Evolutionary conservation across 306 rosid genomes (phyloP), one percentile per base, ranked within the genome.

Genomic region (Dryas octopetala): DNA sequence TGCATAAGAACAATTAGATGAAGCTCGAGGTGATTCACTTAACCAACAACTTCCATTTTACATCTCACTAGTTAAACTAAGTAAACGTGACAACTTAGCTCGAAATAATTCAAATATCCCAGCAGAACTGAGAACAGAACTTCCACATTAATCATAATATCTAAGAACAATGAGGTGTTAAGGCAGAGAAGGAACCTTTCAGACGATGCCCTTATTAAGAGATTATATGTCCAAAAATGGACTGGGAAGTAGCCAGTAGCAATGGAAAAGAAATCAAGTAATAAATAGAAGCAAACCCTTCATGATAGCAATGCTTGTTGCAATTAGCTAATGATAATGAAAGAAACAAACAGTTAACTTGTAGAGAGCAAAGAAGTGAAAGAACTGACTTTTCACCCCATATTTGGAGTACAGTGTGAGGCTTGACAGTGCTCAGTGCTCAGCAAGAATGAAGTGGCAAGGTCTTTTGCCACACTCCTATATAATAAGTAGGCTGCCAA

Each of bases 381-480:
- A 75, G 17, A 11, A 58, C 83, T 48, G 51, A 84, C 83, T 84
- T 76, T 82, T 69, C 46, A 50, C 19, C 57, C 40, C 14, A 69
- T 60, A 43, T 74, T 46, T 70, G 62, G 71, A 74, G 73, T 62
- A 73, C 75, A 65, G 62, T 53, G 70, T 38, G 48, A 74, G 73
- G 77, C 65, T 74, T 38, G 58, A 69, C 8, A 28, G 53, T 13
- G 57, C 45, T 55, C 26, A 68, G 45, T 61, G 66, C 48, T 52
- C 54, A 69, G 75, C 66, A 65, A 62, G 73, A 58, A 74, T 70
- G 74, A 9, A 57, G 86, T 49, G 69, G 32, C 46, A 61, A 71
- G 53, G 28, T 55, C 61, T 26, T 53, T 64, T 50, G 40, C 26
- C 53, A 26, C 60, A 26, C 60, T 57, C 40, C 41, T 49, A 53